Evolutionary conservation across 2,329 filamentous ascomycete genomes (phyloP).

Genomic region (Fusarium sp.): DNA sequence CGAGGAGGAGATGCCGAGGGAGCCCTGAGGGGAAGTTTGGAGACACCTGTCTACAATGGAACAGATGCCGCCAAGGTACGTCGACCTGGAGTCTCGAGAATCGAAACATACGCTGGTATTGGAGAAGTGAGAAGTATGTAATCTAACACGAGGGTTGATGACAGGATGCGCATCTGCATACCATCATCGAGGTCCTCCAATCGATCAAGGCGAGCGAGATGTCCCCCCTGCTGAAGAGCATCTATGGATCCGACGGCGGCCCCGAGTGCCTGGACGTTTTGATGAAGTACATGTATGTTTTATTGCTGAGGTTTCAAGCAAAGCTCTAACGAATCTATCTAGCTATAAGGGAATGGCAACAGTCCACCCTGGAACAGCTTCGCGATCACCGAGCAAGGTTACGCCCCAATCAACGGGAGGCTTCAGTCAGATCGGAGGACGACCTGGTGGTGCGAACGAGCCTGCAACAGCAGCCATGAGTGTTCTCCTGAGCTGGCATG

Average conservation of each 20-base stretch:
- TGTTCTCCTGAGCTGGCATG: conserved; percentile 97
- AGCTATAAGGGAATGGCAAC: conserved; percentile 92
- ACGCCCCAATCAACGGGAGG: conserved; percentile 84
- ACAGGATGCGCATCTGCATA: conserved; percentile 88
- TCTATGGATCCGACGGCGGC: conserved; percentile 84
- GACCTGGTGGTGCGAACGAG: conserved; percentile 69
- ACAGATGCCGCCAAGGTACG: conserved; percentile 70
- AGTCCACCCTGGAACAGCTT: conserved; percentile 58
- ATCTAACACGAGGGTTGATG: conserved; percentile 6
- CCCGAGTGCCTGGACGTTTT: conserved; percentile 90
- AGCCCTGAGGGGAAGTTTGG: conserved; percentile 85
- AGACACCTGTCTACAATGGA: conserved; percentile 84
- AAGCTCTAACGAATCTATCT: conserved; percentile 31
- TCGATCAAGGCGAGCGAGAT: conserved; percentile 97
- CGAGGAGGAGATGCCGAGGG: conserved; percentile 90
- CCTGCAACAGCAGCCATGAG: conserved; percentile 93
- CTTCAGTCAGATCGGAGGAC: conserved; percentile 82
- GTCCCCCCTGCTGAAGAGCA: conserved; percentile 86
- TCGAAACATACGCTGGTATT: background rate
- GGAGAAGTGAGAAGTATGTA: conserved; percentile 1
- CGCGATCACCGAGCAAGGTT: conserved; percentile 62
- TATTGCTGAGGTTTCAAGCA: background rate
- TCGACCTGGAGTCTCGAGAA: background rate
- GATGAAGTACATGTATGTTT: conserved; percentile 94
- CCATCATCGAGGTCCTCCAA: conserved; percentile 92